These are phyloP conservation scores for Pichia deserticola DNA, from an alignment of 805 yeast genomes.

Conservation along the genomic window DNA sequence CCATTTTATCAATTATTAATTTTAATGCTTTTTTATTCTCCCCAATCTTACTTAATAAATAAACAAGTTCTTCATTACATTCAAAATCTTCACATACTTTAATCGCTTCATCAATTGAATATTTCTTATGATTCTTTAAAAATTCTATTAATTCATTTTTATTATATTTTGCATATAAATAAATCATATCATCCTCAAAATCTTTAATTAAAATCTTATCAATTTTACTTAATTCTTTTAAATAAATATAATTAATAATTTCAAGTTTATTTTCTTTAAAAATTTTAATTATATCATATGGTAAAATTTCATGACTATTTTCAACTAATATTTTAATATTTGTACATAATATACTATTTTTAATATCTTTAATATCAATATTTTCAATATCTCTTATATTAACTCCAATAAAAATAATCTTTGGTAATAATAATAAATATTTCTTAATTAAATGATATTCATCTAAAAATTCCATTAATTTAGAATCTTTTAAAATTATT, in stretches of 20 bases:
- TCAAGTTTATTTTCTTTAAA: slow-evolving; percentile 38
- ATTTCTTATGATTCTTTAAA: slow-evolving; percentile 51
- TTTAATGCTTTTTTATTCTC: slow-evolving; percentile 67
- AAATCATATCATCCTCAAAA: slow-evolving; percentile 62
- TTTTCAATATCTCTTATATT: slow-evolving; percentile 29
- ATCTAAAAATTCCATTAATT: slow-evolving; percentile 51
- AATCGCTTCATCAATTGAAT: slow-evolving; percentile 67
- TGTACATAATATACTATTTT: slow-evolving; percentile 30
- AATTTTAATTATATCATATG: slow-evolving; percentile 41
- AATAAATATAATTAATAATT: slow-evolving; percentile 53
- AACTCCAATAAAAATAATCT: slow-evolving; percentile 34
- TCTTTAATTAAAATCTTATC: slow-evolving; percentile 50
- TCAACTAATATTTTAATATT: slow-evolving; percentile 51
- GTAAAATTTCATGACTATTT: slow-evolving; percentile 57
- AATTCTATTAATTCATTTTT: slow-evolving; percentile 49
- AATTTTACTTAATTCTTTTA: slow-evolving; percentile 47
- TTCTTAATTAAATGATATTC: slow-evolving; percentile 54
- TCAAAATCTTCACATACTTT: slow-evolving; percentile 47
- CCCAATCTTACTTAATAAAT: slow-evolving; percentile 75
- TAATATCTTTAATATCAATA: slow-evolving; percentile 36
- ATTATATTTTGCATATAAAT: slow-evolving; percentile 57
- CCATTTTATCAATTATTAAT: slow-evolving; percentile 66
- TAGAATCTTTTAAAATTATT: slow-evolving; percentile 44
- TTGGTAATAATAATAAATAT: slow-evolving; percentile 43
- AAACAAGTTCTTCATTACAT: slow-evolving; percentile 67